Percentiles rank a stretch among this genome's conserved stretches.
Evolutionary conservation across 345 rosid genomes (phyloP).

Genomic region (Eucalyptus viminalis): DNA sequence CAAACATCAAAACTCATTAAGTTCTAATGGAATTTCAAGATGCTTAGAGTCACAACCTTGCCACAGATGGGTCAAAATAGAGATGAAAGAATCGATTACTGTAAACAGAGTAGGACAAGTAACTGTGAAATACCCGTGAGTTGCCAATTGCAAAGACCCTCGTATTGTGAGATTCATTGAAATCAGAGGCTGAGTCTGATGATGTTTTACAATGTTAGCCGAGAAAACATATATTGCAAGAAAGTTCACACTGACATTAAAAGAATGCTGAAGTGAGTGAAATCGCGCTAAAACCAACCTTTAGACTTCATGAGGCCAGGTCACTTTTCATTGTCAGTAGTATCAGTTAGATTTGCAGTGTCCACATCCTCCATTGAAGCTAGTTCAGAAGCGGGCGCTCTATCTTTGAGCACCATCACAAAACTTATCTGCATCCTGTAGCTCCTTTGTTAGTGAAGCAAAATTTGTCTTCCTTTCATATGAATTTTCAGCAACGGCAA

Average conservation of each 20-base stretch:
- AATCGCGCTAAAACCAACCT: background rate
- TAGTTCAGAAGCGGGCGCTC: background rate
- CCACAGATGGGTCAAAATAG: background rate
- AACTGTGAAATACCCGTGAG: background rate
- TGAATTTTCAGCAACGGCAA: background rate
- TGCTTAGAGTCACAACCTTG: background rate
- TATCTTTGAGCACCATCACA: background rate
- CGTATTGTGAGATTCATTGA: background rate
- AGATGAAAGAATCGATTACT: background rate
- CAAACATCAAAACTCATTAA: background rate
- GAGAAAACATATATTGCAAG: background rate
- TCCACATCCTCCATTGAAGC: background rate
- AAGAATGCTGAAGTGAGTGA: background rate
- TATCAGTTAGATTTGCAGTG: background rate
- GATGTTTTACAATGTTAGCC: background rate
- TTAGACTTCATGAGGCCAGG: background rate
- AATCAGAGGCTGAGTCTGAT: background rate
- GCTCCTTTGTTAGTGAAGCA: conserved; percentile 1
- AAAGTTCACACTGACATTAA: background rate
- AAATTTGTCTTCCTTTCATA: background rate
- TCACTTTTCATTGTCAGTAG: background rate
- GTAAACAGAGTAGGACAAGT: background rate
- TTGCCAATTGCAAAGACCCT: background rate
- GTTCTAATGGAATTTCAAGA: background rate
- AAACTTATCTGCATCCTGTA: background rate